These are phyloP conservation scores for Plectosphaerella sp. DNA, from an alignment of 2,329 filamentous ascomycete species.

Conservation along the genomic window DNA sequence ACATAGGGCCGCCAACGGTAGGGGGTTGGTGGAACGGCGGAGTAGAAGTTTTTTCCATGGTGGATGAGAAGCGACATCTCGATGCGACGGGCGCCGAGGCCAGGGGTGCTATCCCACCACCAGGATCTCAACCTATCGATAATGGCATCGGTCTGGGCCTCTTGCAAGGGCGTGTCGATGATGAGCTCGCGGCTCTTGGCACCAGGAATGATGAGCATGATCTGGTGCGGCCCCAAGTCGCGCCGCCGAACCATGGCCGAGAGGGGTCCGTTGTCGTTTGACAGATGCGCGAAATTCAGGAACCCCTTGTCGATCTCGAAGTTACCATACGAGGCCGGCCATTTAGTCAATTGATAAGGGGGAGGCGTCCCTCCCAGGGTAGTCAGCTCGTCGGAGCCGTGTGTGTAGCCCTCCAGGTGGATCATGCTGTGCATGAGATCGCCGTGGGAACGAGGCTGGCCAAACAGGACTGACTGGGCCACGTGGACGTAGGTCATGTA, in stretches of 20 bases:
- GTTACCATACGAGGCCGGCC: conserved; percentile 6
- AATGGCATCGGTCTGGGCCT: neutral
- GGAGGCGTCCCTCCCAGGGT: neutral
- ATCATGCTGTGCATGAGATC: neutral
- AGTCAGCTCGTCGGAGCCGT: neutral
- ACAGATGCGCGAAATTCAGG: conserved; percentile 3
- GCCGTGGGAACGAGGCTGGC: conserved; percentile 2
- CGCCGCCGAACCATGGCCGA: too few species aligned
- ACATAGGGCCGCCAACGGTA: conserved; percentile 1
- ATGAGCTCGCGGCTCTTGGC: neutral
- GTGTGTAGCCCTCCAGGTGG: neutral
- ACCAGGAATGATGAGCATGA: neutral
- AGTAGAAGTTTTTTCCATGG: conserved; percentile 10
- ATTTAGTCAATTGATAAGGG: neutral
- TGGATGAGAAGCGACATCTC: conserved; percentile 2
- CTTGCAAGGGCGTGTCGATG: neutral
- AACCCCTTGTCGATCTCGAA: conserved; percentile 5
- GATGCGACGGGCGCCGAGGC: too few species aligned
- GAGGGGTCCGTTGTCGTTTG: too few species aligned
- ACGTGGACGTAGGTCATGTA: conserved; percentile 18
- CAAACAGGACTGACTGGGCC: conserved; percentile 20
- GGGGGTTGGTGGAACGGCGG: neutral
- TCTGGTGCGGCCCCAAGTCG: neutral
- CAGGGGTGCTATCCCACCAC: too few species aligned
- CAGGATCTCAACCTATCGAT: neutral